Evolutionary conservation across 306 rosid genomes (phyloP), one percentile per base, ranked within the genome.

Genomic region (Quercus suber): DNA sequence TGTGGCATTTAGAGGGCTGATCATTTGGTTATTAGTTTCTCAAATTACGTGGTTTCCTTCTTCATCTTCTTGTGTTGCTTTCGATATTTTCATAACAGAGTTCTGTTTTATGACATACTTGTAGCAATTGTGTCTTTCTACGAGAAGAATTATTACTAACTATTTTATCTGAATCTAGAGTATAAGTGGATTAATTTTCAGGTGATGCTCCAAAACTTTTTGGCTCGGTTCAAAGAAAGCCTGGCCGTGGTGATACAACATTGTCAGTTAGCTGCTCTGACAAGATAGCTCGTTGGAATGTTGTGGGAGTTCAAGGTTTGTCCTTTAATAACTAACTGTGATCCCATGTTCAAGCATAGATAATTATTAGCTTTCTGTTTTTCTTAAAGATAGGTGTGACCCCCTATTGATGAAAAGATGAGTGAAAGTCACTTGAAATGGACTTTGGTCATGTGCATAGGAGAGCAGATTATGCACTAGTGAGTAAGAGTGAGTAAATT

Each of bases 201-300:
- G 97, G 82, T 79, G 84, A 79, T 58, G 77, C 76, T 74, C 77
- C 53, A 31, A 84, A 75, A 75, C 82, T 78, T 55, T 41, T 58
- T 43, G 89, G 91, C 65, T 74, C 75, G 23, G 96, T 93, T 81
- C 98, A 89, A 87, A 86, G 98, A 84, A 95, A 95, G 83, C 99
- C 98, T 19, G 97, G 98, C 23, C 98, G 97, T 31, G 99, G 96
- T 79, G 94, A 93, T 87, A 83, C 98, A 41, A 95, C 98, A 55
- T 78, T 86, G 53, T 95, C 99, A 49, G 98, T 95, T 80, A 95
- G 99, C 83, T 95, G 98, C 89, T 95, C 99, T 35, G 99, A 95
- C 90, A 95, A 95, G 92, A 87, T 91, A 82, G 89, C 93, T 11
- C 77, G 86, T 65, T 89, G 92, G 90, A 89, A 87, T 83, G 82